These are phyloP conservation scores for Phytophthora colocasiae DNA, from an alignment of 352 stramenopile species.

Conservation along the genomic window DNA sequence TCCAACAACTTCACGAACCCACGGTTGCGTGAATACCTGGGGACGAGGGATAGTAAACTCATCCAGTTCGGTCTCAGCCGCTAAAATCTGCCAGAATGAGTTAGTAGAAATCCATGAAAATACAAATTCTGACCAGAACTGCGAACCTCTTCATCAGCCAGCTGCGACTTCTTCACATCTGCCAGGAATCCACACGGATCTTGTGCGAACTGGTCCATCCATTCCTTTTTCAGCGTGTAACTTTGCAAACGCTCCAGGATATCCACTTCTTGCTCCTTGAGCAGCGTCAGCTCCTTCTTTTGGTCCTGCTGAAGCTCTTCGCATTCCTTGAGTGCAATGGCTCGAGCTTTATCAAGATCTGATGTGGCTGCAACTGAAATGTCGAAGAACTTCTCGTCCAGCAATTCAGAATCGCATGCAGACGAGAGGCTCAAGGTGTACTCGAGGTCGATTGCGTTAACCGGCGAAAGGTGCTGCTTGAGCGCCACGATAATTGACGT, in stretches of 20 bases:
- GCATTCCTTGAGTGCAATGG: conserved; percentile 49
- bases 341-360: conserved; percentile 48
- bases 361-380: conserved; percentile 69
- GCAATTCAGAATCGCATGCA: conserved; percentile 35
- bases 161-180: conserved; percentile 68
- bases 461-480: conserved; percentile 66
- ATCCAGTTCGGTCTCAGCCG: conserved; percentile 63
- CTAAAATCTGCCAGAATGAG: conserved; percentile 48
- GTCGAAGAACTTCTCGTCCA: conserved; percentile 65
- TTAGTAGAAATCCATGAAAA: neutral
- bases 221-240: conserved; percentile 62
- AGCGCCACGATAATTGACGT: conserved; percentile 72
- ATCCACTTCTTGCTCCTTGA: conserved; percentile 63
- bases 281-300: conserved; percentile 64
- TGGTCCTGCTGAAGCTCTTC: conserved; percentile 77
- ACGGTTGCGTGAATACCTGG: conserved; percentile 75
- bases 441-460: conserved; percentile 63
- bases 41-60: conserved; percentile 64
- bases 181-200: conserved; percentile 72
- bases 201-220: conserved; percentile 71
- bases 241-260: conserved; percentile 62
- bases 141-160: conserved; percentile 63
- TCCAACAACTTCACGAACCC: conserved; percentile 57
- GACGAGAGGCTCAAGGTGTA: conserved; percentile 61
- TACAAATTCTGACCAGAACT: neutral